Conservation (phyloP, 1,139 yeast species). For the Yamadazyma aaseri region DNA sequence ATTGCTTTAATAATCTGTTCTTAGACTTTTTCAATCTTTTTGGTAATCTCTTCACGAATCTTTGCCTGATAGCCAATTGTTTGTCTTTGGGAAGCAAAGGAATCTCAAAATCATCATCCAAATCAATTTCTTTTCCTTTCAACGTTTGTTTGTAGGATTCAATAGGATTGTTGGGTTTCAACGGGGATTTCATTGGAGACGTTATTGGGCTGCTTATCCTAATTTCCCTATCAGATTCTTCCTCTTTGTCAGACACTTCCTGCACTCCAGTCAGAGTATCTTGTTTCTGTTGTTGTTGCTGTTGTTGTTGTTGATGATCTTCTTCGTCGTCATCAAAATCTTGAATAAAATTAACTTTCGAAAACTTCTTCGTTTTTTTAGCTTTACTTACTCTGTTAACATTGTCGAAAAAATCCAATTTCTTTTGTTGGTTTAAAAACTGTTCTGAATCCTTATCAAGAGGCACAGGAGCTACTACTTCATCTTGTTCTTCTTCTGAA, state of each 20-base stretch:
- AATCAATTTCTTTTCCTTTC: slow-evolving; percentile 24
- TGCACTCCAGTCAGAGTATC: not conserved
- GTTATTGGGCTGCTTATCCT: slow-evolving; percentile 30
- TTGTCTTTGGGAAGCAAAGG: slow-evolving; percentile 40
- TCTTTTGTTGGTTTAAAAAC: slow-evolving; percentile 36
- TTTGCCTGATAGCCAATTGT: slow-evolving; percentile 34
- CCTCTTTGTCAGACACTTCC: not conserved
- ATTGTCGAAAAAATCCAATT: slow-evolving; percentile 30
- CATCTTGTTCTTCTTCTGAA: slow-evolving; percentile 43
- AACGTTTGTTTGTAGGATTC: slow-evolving; percentile 37
- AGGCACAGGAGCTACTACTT: slow-evolving; percentile 24
- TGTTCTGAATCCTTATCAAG: slow-evolving; percentile 35
- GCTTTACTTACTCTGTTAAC: slow-evolving; percentile 10
- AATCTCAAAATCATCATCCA: slow-evolving; percentile 23
- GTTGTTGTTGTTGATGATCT: slow-evolving; percentile 4
- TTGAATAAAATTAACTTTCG: slow-evolving; percentile 33
- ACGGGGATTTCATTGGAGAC: slow-evolving; percentile 28
- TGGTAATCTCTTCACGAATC: slow-evolving; percentile 25
- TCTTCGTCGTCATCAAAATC: slow-evolving; percentile 24
- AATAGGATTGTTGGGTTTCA: slow-evolving; percentile 26
- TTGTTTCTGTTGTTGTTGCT: slow-evolving; percentile 4
- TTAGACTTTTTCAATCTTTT: slow-evolving; percentile 5
- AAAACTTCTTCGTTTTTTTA: slow-evolving; percentile 18
- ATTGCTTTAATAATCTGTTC: slow-evolving; percentile 21
- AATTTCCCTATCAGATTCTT: slow-evolving; percentile 7